Conservation (phyloP, 371 early-diverging fungal species). For the Dichotomocladium elegans region DNA sequence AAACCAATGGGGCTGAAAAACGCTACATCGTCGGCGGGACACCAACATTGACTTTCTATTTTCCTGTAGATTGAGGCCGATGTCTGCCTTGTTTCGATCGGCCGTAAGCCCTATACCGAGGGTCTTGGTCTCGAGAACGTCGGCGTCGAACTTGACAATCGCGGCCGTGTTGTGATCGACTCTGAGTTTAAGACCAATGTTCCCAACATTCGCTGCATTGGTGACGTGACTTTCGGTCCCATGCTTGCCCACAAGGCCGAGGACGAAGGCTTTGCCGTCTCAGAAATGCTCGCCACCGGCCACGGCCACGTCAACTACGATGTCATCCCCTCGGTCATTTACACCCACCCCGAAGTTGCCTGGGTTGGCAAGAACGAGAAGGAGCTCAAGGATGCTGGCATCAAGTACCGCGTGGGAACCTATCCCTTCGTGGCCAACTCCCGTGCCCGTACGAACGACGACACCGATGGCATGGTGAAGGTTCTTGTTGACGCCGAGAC, state of each 20-base stretch:
- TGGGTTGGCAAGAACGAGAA: constrained; percentile 98
- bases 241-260: constrained; percentile 99
- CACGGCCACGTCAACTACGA: constrained; percentile 98
- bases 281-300: constrained; percentile 89
- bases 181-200: constrained; percentile 89
- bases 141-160: constrained; percentile 84
- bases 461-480: constrained; percentile 94
- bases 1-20: background rate
- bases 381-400: constrained; percentile 82
- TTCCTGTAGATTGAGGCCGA: constrained; percentile 79
- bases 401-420: constrained; percentile 83
- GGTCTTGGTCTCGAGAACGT: constrained; percentile 88
- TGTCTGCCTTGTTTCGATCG: constrained; percentile 91
- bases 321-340: constrained; percentile 96
- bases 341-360: constrained; percentile 98
- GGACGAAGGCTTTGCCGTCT: constrained; percentile 96
- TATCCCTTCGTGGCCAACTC: constrained; percentile 98
- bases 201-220: constrained; percentile 90
- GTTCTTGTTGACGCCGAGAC: constrained; percentile 93
- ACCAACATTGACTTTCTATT: background rate
- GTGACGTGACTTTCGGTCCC: constrained; percentile 95
- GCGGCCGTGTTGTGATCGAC: constrained; percentile 88
- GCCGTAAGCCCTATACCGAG: constrained; percentile 93
- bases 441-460: constrained; percentile 96
- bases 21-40: background rate